Evolutionary conservation across 2,329 filamentous ascomycete species (phyloP).

Genomic region (Neofusicoccum cordaticola): DNA sequence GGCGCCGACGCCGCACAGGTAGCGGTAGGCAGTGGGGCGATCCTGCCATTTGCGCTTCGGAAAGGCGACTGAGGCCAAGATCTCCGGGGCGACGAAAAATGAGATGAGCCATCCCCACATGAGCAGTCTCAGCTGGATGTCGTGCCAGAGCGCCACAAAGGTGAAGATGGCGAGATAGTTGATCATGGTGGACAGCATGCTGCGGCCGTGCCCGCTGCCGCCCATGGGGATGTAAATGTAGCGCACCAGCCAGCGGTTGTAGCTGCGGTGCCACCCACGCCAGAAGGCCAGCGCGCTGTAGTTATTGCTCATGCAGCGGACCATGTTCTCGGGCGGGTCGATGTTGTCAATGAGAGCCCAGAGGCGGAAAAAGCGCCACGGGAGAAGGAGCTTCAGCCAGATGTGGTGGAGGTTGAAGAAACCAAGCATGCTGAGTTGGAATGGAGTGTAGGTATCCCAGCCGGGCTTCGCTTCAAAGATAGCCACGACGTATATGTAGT

Average conservation of each 20-base stretch:
- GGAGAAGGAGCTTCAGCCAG: constrained; percentile 94
- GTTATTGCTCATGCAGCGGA: constrained; percentile 93
- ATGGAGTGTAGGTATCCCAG: constrained; percentile 81
- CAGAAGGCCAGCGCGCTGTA: constrained; percentile 89
- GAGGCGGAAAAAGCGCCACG: constrained; percentile 98
- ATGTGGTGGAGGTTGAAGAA: constrained; percentile 97
- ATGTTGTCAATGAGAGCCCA: constrained; percentile 89
- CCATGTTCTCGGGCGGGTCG: constrained; percentile 97
- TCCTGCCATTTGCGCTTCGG: constrained; percentile 69
- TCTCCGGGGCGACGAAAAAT: constrained; percentile 88
- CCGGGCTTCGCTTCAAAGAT: constrained; percentile 77
- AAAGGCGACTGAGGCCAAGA: constrained; percentile 69
- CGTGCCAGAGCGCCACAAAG: constrained; percentile 97
- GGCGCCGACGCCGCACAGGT: constrained; percentile 75
- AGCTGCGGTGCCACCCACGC: constrained; percentile 93
- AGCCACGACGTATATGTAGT: constrained; percentile 90
- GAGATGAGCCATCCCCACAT: constrained; percentile 98
- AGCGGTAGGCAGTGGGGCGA: constrained; percentile 69
- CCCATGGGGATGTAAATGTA: constrained; percentile 94
- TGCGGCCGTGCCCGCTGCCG: constrained; percentile 53
- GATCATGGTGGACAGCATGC: constrained; percentile 67
- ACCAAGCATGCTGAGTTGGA: constrained; percentile 84
- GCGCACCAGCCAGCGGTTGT: constrained; percentile 89
- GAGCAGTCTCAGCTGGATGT: constrained; percentile 84
- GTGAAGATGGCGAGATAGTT: constrained; percentile 89